Evolutionary conservation across 257 asterid species (phyloP), one percentile per base, ranked within the genome.

Genomic region (Penstemon barbatus): DNA sequence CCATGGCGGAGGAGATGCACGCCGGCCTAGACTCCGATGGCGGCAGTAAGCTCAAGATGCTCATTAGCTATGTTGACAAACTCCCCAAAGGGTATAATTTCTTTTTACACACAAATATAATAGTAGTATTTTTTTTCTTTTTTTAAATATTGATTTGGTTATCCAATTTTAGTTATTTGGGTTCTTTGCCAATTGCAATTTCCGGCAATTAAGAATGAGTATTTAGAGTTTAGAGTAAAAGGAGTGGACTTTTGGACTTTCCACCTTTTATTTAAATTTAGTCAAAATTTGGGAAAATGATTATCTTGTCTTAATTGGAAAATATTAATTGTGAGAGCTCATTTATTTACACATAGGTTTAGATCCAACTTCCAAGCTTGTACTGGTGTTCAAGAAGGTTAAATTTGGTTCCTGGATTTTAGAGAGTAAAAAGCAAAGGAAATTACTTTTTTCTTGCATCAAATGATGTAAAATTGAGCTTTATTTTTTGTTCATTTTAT

Each of bases 1-100:
- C 97, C 38, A 85, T 93, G 97, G 71, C 79, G 54, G 87, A 71
- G 63, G 97, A 90, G 88, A 90, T 93, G 97, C 86, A 88, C 79
- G 97, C 95, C 54, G 98, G 97, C 4, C 88, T 93, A 9, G 97
- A 92, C 52, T 83, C 95, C 37, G 95, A 90, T 11, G 95, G 90
- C 10, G 97, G 95, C 25, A 88, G 90, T 64, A 85, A 83, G 66
- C 87, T 90, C 18, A 85, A 88, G 92, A 92, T 90, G 97, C 85
- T 92, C 48, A 80, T 85, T 72, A 88, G 83, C 79, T 85, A 75
- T 72, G 95, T 92, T 70, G 96, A 92, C 77, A 88, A 79, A 25
- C 97, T 92, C 40, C 96, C 97, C 50, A 82, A 88, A 6, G 98
- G 97, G 98, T 92, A 82, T 66, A 63, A 0, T 44, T 43, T 49